Base-by-base conservation (phyloP, 2,329 filamentous ascomycete species). In the Chaetomiaceae sp. region DNA sequence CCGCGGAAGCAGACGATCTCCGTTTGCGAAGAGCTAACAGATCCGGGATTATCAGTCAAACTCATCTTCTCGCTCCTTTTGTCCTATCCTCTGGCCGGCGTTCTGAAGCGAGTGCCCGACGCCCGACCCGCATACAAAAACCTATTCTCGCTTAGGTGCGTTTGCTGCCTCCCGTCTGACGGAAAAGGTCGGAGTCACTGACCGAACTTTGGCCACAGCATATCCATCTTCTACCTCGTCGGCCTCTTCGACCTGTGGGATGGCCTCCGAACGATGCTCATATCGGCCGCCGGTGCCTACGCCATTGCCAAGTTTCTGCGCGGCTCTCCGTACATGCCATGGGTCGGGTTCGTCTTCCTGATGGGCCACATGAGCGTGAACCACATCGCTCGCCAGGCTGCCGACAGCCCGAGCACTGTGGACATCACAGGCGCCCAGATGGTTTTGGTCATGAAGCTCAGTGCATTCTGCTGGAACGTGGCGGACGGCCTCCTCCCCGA, bases 391-490 rank as follows among this genome's bases (percentile, higher is more conserved):
- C 86, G 94, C 32, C 88, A 95, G 65, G 78, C 82, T 32, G 70
- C 76, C 32, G 74, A 85, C 56, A 75, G 80, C 51, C 79, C 86
- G 0, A 74, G 78, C 32, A 67, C 70, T 2, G 74, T 95, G 49
- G 93, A 98, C 64, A 90, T 98, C 56, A 96, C 91, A 0, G 90
- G 86, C 33, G 89, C 91, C 1, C 93, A 98, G 66, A 98, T 98
- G 93, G 93, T 98, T 27, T 70, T 97, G 57, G 84, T 97, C 53
- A 98, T 98, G 88, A 98, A 98, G 67, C 79, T 98, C 29, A 88
- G 83, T 18, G 86, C 91, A 5, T 98, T 98, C 62, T 95, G 88
- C 70, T 98, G 93, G 93, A 97, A 97, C 62, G 84, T 97, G 8
- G 89, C 93, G 59, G 93, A 98, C 64, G 94, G 93, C 17, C 81